A percentile compares a stretch with the other conserved stretches of the same genome.
Evolutionary conservation across 2,329 filamentous ascomycete species (phyloP).

Genomic region (Pseudogymnoascus sp.): DNA sequence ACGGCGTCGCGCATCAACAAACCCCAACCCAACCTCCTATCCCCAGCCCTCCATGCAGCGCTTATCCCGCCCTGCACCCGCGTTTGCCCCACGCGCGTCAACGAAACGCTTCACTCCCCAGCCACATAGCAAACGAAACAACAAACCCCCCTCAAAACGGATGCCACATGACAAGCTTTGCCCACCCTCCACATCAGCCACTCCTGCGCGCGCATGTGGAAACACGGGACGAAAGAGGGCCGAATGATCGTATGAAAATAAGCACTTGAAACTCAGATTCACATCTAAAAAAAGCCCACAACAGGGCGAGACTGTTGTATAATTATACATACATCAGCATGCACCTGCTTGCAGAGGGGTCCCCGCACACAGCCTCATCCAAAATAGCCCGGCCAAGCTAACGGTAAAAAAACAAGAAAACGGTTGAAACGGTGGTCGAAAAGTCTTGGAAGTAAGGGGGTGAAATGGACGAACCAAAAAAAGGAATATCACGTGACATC

Average conservation of each 20-base stretch:
- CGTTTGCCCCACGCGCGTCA: not conserved
- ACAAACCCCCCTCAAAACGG: not conserved
- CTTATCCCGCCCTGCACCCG: not conserved
- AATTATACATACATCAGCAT: not conserved
- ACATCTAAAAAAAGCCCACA: not conserved
- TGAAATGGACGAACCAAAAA: not conserved
- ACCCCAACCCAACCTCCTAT: not conserved
- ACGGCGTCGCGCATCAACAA: not conserved
- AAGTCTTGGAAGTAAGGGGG: not conserved
- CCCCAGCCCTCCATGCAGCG: not conserved
- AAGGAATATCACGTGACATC: not conserved
- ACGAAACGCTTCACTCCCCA: not conserved
- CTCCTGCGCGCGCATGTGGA: not conserved
- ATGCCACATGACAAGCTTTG: not conserved
- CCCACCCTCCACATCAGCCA: not conserved
- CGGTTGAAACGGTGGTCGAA: not conserved
- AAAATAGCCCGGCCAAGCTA: not conserved
- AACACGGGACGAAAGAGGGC: not conserved
- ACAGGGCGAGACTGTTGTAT: not conserved
- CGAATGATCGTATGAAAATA: not conserved
- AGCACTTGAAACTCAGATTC: not conserved
- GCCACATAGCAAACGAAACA: not conserved
- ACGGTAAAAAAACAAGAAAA: not conserved
- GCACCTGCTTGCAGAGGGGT: not conserved
- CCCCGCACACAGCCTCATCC: not conserved